Evolutionary conservation across 352 stramenopile species (phyloP), one percentile per base, ranked within the genome.

Genomic region (Globisporangium orthogonon): DNA sequence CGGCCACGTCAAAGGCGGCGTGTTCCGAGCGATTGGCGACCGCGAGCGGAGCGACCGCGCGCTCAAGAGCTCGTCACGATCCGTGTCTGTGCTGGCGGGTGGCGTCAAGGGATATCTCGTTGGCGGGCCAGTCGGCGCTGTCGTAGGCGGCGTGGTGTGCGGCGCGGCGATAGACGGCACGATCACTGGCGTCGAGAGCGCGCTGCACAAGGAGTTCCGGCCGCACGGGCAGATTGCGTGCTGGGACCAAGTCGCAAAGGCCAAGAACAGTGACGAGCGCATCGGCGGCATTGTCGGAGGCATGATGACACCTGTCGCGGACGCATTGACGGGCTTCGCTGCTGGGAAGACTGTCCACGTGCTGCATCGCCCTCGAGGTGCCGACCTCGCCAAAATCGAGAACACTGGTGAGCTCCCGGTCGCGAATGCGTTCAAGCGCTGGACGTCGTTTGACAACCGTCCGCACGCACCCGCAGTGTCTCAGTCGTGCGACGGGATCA

Each of bases 111-210:
- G 57, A 0, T 63, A 47, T 28, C 17, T 63, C 11, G 18, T 52
- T 5, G 50, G 30, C 6, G 50, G 57, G n/a, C 57, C 57, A 5
- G n/a, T 53, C 17, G 57, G 57, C 2, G 57, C 50, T 7, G 57
- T 63, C 13, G 43, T 49, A 9, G 40, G 50, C 11, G 50, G 57
- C 9, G 43, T 63, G 18, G 31, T 54, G 17, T 33, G 50, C 35
- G 57, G 57, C 17, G 43, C 57, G 5, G 57, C 57, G 2, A 63
- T 63, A 41, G 57, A 63, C 50, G 43, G 41, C 2, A 45, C 54
- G n/a, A 63, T 56, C 41, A 58, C 50, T 39, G 57, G 57, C 23
- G 43, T 51, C 18, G 57, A 63, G 40, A 58, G 50, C 23, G 50
- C 33, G 15, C 45, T 63, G 9, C 57, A 58, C 33, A 15, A 44